Percentiles rank a stretch among this genome's conserved stretches.
Evolutionary conservation across 345 rosid species (phyloP).

Genomic region (Brassica rapa): DNA sequence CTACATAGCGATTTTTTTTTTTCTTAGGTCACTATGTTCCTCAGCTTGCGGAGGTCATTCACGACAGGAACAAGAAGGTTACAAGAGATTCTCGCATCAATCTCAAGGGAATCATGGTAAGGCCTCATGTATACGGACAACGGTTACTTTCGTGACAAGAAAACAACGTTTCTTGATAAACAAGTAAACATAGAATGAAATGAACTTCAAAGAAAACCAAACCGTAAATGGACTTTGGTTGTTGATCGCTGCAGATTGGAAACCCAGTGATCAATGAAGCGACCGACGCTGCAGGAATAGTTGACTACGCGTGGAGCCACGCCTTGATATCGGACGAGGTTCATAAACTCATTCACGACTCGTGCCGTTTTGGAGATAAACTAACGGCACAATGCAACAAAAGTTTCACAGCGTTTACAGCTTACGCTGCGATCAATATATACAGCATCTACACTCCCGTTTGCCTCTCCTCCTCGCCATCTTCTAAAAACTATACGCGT

Average conservation of each 20-base stretch:
- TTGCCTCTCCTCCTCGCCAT: slow-evolving; percentile 42
- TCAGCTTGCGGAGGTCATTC: slow-evolving; percentile 70
- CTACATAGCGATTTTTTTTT: not conserved
- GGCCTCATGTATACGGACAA: not conserved
- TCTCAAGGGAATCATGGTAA: slow-evolving; percentile 78
- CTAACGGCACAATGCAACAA: slow-evolving; percentile 30
- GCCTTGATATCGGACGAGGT: slow-evolving; percentile 69
- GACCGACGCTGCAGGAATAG: slow-evolving; percentile 49
- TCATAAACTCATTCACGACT: slow-evolving; percentile 43
- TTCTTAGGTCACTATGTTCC: slow-evolving; percentile 69
- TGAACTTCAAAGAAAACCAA: not conserved
- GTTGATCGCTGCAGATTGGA: slow-evolving; percentile 54
- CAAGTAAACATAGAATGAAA: slow-evolving; percentile 6
- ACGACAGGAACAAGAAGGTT: slow-evolving; percentile 53
- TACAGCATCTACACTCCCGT: slow-evolving; percentile 67
- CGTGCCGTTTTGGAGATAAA: slow-evolving; percentile 44
- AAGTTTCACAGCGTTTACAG: slow-evolving; percentile 35
- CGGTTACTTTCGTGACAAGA: not conserved
- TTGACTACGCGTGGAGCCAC: slow-evolving; percentile 78
- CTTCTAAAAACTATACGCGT: slow-evolving; percentile 31
- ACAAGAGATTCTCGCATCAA: slow-evolving; percentile 48
- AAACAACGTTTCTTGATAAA: not conserved
- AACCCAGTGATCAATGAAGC: slow-evolving; percentile 62
- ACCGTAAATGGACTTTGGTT: not conserved
- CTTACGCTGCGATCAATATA: slow-evolving; percentile 59